These are phyloP conservation scores for Colletotrichum coccodes DNA, from an alignment of 2,329 filamentous ascomycete genomes.

Conservation along the genomic window DNA sequence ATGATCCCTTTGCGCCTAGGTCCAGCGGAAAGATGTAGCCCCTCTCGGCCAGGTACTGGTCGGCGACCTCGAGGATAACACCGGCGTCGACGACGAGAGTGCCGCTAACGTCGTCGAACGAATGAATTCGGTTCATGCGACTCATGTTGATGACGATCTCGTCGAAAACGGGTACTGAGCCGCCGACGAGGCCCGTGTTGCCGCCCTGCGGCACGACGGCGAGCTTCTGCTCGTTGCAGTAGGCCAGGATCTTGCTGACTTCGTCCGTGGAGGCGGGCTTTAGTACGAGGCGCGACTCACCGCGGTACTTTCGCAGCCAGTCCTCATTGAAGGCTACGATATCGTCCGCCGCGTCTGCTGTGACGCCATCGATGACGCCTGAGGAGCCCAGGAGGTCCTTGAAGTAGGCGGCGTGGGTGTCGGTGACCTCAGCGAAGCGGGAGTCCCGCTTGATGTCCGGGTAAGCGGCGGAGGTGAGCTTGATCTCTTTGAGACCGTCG, in stretches of 20 bases:
- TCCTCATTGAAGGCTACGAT: constrained; percentile 94
- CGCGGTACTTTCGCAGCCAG: constrained; percentile 99
- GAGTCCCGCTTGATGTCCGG: constrained; percentile 84
- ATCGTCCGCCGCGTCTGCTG: constrained; percentile 77
- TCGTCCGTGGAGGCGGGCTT: constrained; percentile 87
- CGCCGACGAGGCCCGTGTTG: constrained; percentile 95
- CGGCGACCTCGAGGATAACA: constrained; percentile 88
- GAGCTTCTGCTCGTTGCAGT: constrained; percentile 93
- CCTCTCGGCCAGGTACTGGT: constrained; percentile 84
- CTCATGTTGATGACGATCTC: constrained; percentile 94
- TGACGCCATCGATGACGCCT: constrained; percentile 87
- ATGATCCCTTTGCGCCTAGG: constrained; percentile 96
- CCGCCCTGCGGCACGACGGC: constrained; percentile 97
- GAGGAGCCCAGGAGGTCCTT: constrained; percentile 82
- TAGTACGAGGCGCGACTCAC: constrained; percentile 86
- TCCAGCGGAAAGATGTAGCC: constrained; percentile 95
- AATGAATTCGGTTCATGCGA: constrained; percentile 90
- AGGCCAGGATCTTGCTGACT: constrained; percentile 89
- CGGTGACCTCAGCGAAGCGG: constrained; percentile 78
- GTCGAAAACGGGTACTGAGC: constrained; percentile 96
- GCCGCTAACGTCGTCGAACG: constrained; percentile 93
- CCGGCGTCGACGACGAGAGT: constrained; percentile 91
- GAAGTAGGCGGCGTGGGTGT: constrained; percentile 86
- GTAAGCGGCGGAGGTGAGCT: constrained; percentile 87
- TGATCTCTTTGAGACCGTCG: constrained; percentile 45